These are phyloP conservation scores for Globisporangium nodosum DNA, from an alignment of 352 stramenopile genomes.

Conservation along the genomic window DNA sequence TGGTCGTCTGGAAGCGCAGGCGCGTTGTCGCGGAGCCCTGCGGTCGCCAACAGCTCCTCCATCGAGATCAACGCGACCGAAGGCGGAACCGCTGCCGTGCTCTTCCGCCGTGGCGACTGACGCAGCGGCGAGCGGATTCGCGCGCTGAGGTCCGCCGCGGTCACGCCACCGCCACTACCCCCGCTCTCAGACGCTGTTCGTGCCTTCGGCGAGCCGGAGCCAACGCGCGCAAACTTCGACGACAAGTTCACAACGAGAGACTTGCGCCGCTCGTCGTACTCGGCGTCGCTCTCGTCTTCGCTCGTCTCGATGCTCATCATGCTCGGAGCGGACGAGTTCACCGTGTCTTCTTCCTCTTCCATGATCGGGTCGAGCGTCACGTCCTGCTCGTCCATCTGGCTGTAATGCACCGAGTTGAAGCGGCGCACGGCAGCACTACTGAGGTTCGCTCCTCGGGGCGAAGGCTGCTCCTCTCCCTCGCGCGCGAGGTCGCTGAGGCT, in stretches of 20 bases:
- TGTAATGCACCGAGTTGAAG: conserved; percentile 15
- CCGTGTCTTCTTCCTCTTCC: conserved; percentile 57
- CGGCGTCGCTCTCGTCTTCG: conserved; percentile 46
- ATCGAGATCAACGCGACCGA: conserved; percentile 25
- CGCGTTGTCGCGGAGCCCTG: conserved; percentile 22
- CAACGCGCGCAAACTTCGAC: conserved; percentile 67
- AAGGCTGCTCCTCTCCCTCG: conserved; percentile 17
- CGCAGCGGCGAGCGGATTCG: conserved; percentile 13
- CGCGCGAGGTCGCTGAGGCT: conserved; percentile 18
- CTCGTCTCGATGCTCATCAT: conserved; percentile 70
- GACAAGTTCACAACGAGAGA: conserved; percentile 72
- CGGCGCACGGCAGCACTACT: conserved; percentile 6
- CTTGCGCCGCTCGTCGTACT: conserved; percentile 40
- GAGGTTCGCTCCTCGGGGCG: conserved; percentile 2
- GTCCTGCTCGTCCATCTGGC: conserved; percentile 29
- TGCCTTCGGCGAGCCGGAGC: conserved; percentile 11
- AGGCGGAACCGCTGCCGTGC: background rate
- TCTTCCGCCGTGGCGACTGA: conserved; percentile 7
- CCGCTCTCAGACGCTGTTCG: background rate
- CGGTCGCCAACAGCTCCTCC: conserved; percentile 31
- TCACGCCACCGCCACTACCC: background rate
- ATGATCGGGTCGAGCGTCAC: conserved; percentile 51
- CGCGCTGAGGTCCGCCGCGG: conserved; percentile 9
- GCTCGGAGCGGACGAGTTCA: conserved; percentile 49
- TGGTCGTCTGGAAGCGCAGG: conserved; percentile 6